Evolutionary conservation across 73 alveolate species (phyloP), one percentile per base, ranked within the genome.

Genomic region (Paramecium caudatum): DNA sequence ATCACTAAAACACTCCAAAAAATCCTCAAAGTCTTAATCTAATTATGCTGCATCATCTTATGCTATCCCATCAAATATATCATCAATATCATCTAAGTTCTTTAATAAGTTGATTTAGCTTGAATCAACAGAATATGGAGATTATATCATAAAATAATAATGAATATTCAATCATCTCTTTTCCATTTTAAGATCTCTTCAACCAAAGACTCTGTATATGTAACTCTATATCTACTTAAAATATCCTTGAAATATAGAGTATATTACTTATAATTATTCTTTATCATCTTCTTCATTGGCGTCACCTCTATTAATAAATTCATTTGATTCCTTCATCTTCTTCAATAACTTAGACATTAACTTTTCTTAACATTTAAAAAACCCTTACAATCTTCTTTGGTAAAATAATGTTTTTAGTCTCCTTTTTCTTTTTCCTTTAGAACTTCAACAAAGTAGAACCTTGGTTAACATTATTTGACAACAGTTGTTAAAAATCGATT

Each of bases 11-110:
- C 88, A 74, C 43, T 74, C 88, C 32, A 74, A 74, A 39, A 74
- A 74, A 43, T 74, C 88, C 43, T 74, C 88, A 74, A 74, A 74
- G 43, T 74, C 88, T 74, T 74, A 74, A 74, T 74, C 88, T 21
- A 74, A 41, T 41, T 74, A 23, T 5, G 68, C 88, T 12, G 34
- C 88, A 74, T 74, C 88, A 39, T 74, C 88, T 4, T 74, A 43
- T 23, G 68, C 88, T 15, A 74, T 39, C 3, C 88, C 88, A 74
- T 74, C 43, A 34, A 74, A 74, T 15, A 74, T 74, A 74, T 74
- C 88, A 74, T 74, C 88, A 19, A 74, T 74, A 43, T 74, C 88
- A 74, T 74, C 88, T 21, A 74, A 45, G 43, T 74, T 74, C 32
- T 74, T 74, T 23, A 74, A 43, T 6, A 41, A 47, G 10, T 74